These are phyloP conservation scores for Rosa hybrid DNA, from an alignment of 331 rosid species.

Conservation along the genomic window DNA sequence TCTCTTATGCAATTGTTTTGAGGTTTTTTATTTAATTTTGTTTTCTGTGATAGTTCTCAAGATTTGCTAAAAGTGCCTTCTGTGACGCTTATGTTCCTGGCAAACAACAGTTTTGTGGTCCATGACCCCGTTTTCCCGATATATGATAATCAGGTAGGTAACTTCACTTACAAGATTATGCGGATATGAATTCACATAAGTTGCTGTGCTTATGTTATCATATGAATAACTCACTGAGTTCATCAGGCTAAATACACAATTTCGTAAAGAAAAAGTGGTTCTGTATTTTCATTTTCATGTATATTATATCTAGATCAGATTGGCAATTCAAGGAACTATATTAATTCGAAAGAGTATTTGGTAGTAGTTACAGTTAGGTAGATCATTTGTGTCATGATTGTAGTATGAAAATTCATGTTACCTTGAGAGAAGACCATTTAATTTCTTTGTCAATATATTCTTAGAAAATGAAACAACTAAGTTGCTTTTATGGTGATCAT, in stretches of 20 bases:
- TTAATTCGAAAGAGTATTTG: background rate
- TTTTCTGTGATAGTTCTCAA: conserved; percentile 48
- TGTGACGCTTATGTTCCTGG: conserved; percentile 61
- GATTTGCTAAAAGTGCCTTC: conserved; percentile 69
- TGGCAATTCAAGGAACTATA: background rate
- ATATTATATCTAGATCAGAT: background rate
- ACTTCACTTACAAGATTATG: conserved; percentile 13
- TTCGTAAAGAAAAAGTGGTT: background rate
- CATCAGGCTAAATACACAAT: background rate
- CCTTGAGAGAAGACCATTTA: background rate
- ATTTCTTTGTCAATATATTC: background rate
- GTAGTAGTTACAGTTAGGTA: background rate
- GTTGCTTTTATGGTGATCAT: background rate
- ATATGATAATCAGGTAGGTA: conserved; percentile 56
- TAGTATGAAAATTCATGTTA: background rate
- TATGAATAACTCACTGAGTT: background rate
- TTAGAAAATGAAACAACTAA: background rate
- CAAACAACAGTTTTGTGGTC: conserved; percentile 78
- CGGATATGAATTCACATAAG: background rate
- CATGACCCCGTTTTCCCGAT: conserved; percentile 55
- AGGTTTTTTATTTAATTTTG: background rate
- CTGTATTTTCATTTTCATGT: background rate
- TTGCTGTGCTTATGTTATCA: background rate
- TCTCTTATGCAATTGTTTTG: conserved; percentile 9
- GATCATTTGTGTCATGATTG: background rate